These are phyloP conservation scores for Rhytidhysteron rufulum DNA, from an alignment of 2,329 filamentous ascomycete species.

Conservation along the genomic window DNA sequence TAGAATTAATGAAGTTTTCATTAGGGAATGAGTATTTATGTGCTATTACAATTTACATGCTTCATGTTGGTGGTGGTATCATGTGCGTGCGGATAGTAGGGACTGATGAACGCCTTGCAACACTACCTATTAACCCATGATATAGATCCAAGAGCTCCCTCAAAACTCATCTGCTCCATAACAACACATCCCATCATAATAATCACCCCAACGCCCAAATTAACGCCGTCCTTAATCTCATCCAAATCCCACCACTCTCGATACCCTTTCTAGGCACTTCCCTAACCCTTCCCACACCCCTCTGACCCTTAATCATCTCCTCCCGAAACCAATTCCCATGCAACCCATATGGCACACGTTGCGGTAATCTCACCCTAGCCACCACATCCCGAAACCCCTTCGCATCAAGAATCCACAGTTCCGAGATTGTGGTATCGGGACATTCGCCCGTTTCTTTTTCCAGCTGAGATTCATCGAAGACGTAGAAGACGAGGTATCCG, in stretches of 20 bases:
- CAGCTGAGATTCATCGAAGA: slow-evolving; percentile 66
- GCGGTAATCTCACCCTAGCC: slow-evolving; percentile 57
- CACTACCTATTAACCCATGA: too few relatives aligned
- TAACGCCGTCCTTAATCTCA: neutral
- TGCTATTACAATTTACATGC: too few relatives aligned
- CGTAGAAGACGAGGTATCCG: slow-evolving; percentile 65
- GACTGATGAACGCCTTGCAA: too few relatives aligned
- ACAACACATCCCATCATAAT: too few relatives aligned
- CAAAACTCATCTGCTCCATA: too few relatives aligned
- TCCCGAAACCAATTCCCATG: slow-evolving; percentile 42
- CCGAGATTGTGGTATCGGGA: slow-evolving; percentile 42
- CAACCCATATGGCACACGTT: slow-evolving; percentile 66
- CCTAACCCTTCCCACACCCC: slow-evolving; percentile 20
- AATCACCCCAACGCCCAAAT: neutral
- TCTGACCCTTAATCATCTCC: slow-evolving; percentile 27
- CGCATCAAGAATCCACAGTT: slow-evolving; percentile 68
- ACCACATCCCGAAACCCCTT: slow-evolving; percentile 59
- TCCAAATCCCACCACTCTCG: neutral
- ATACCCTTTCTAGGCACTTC: slow-evolving; percentile 5
- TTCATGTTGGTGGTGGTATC: too few relatives aligned
- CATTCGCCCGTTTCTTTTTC: slow-evolving; percentile 49
- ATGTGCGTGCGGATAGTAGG: too few relatives aligned
- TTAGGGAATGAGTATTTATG: too few relatives aligned
- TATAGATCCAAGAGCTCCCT: too few relatives aligned
- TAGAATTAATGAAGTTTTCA: too few relatives aligned